phyloP scores from a whole-genome alignment of 1,139 yeast genomes.

The Hansenula lynferdii region DNA sequence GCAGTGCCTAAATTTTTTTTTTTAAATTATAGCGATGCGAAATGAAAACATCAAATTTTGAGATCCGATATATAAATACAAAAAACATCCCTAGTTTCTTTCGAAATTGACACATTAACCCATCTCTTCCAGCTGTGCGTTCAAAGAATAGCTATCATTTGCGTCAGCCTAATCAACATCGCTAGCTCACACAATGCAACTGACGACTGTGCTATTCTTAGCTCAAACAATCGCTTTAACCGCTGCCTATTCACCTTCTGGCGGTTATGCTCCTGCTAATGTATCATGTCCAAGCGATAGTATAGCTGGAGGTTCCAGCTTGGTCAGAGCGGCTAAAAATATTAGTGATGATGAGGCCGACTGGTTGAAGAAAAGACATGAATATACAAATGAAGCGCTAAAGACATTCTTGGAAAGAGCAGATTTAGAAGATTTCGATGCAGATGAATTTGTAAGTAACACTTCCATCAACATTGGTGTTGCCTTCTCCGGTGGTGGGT shows the following conservation, averaged over 20 bases:
- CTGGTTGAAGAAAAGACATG: slow-evolving; percentile 42
- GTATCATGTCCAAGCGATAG: slow-evolving; percentile 48
- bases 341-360: slow-evolving; percentile 26
- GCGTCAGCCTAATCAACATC: too few species aligned
- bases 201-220: not conserved
- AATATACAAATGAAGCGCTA: slow-evolving; percentile 47
- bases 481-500: slow-evolving; percentile 91
- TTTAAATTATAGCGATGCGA: too few species aligned
- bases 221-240: slow-evolving; percentile 1
- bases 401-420: slow-evolving; percentile 51
- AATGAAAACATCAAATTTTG: too few species aligned
- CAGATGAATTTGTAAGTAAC: slow-evolving; percentile 43
- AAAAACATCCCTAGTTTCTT: too few species aligned
- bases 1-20: too few species aligned
- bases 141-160: too few species aligned
- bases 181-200: too few species aligned
- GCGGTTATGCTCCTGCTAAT: slow-evolving; percentile 60
- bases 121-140: too few species aligned
- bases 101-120: too few species aligned
- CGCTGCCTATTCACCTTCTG: slow-evolving; percentile 54
- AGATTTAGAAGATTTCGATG: slow-evolving; percentile 56
- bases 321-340: slow-evolving; percentile 33
- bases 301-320: slow-evolving; percentile 18
- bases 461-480: slow-evolving; percentile 53
- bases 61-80: too few species aligned